Conservation (phyloP, 2,329 filamentous ascomycete species). For the Chaetomium sp. region DNA sequence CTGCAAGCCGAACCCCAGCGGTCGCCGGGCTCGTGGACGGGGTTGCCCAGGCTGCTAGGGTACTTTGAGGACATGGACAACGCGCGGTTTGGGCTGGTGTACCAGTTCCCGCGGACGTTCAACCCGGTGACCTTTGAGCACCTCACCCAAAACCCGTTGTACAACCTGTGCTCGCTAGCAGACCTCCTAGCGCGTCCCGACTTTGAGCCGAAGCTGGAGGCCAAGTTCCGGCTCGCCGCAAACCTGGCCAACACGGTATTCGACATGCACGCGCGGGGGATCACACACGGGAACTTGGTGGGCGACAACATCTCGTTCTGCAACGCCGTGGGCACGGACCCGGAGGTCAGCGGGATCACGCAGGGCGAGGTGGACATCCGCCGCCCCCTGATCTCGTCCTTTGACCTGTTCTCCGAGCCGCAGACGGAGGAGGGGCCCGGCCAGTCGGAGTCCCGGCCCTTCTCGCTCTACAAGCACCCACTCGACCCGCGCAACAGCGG, state of each 20-base stretch:
- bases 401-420: constrained; percentile 61
- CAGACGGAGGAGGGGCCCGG: constrained; percentile 29
- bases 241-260: constrained; percentile 68
- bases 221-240: constrained; percentile 67
- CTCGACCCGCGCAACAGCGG: constrained; percentile 48
- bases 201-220: constrained; percentile 62
- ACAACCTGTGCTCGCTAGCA: constrained; percentile 47
- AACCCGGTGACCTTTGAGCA: constrained; percentile 50
- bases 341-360: constrained; percentile 30
- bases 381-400: constrained; percentile 64
- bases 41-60: constrained; percentile 54
- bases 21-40: constrained; percentile 51
- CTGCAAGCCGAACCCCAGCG: constrained; percentile 49
- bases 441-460: constrained; percentile 16
- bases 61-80: constrained; percentile 70
- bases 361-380: constrained; percentile 54
- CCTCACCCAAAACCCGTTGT: constrained; percentile 42
- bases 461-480: constrained; percentile 58
- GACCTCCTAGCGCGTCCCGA: constrained; percentile 47
- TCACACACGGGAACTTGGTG: constrained; percentile 64
- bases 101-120: constrained; percentile 63
- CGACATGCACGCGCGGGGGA: constrained; percentile 62
- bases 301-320: constrained; percentile 64
- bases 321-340: constrained; percentile 37
- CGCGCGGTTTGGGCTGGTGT: constrained; percentile 67